A percentile compares a stretch with the other conserved stretches of the same genome.
phyloP scores from a whole-genome alignment of 768 basidiomycete species.

The button mushroom (Agaricus bisporus) region DNA sequence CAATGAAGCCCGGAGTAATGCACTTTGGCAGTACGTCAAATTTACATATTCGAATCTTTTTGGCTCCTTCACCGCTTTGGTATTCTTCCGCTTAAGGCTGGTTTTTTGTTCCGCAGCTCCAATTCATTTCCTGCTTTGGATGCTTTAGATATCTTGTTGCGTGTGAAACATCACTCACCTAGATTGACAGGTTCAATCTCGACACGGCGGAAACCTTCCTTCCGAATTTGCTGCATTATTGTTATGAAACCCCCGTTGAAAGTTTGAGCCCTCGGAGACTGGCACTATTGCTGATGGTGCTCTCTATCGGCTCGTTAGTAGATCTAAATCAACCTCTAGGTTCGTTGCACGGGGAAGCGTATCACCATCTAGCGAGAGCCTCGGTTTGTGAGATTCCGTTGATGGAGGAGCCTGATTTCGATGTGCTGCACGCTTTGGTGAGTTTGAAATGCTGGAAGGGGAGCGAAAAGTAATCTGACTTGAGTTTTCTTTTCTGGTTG shows the following conservation, averaged over 20 bases:
- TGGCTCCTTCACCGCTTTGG: conserved; percentile 10
- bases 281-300: conserved; percentile 63
- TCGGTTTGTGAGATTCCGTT: conserved; percentile 68
- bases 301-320: conserved; percentile 66
- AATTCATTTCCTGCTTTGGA: not conserved
- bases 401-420: conserved; percentile 71
- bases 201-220: conserved; percentile 67
- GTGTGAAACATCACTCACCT: not conserved
- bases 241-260: conserved; percentile 55
- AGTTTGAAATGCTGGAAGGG: conserved; percentile 2
- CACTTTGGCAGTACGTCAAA: conserved; percentile 63
- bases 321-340: conserved; percentile 54
- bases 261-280: conserved; percentile 61
- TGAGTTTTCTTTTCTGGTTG: not conserved
- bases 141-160: too few species aligned
- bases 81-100: not conserved
- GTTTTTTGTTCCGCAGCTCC: not conserved
- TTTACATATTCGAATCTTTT: conserved; percentile 9
- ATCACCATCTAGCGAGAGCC: conserved; percentile 61
- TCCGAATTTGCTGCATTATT: conserved; percentile 62
- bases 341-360: conserved; percentile 55
- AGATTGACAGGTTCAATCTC: conserved; percentile 49
- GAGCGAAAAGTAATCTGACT: not conserved
- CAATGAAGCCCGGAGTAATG: conserved; percentile 58
- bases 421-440: conserved; percentile 64